Evolutionary conservation across 331 rosid species (phyloP).

Genomic region (Ulmus americana): DNA sequence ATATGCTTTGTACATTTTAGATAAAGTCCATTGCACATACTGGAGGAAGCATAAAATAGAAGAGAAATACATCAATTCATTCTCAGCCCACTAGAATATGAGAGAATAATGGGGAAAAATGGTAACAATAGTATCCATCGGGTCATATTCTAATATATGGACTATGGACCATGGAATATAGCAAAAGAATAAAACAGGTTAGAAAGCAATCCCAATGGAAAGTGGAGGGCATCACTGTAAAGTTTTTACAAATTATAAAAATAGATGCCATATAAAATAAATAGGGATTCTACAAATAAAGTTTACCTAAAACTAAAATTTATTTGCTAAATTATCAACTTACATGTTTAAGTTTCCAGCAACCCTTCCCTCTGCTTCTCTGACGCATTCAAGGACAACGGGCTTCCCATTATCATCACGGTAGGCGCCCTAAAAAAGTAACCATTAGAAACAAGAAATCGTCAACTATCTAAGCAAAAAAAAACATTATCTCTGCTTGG

Average conservation of each 20-base stretch:
- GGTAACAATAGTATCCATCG: not conserved
- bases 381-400: constrained; percentile 79
- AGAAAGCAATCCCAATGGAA: constrained; percentile 14
- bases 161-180: constrained; percentile 10
- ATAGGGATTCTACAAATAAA: not conserved
- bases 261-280: not conserved
- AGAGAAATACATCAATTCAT: not conserved
- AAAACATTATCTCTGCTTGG: not conserved
- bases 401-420: constrained; percentile 91
- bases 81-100: not conserved
- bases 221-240: constrained; percentile 21
- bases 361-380: constrained; percentile 83
- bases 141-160: constrained; percentile 14
- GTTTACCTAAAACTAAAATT: not conserved
- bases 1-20: not conserved
- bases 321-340: constrained; percentile 17
- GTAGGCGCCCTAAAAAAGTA: constrained; percentile 66
- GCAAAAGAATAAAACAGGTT: constrained; percentile 14
- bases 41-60: not conserved
- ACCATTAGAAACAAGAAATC: not conserved
- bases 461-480: constrained; percentile 1
- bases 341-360: constrained; percentile 76
- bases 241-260: constrained; percentile 6
- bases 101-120: not conserved
- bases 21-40: not conserved